Evolutionary conservation across 805 yeast species (phyloP).

Genomic region (Komagataella phaffii): DNA sequence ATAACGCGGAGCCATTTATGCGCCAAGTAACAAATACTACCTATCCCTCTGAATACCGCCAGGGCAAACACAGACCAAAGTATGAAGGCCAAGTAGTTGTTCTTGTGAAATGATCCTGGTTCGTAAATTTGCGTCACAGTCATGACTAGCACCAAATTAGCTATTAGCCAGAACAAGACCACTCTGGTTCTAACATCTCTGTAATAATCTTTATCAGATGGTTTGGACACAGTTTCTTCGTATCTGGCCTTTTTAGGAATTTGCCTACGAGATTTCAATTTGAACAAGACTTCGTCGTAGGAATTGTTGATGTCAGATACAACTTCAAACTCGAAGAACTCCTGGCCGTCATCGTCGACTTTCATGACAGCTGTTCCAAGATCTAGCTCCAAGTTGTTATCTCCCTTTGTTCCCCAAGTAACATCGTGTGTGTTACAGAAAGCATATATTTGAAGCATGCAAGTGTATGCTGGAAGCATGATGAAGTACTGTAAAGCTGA

Average conservation of each 20-base stretch:
- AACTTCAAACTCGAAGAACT: slow-evolving; percentile 70
- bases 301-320: slow-evolving; percentile 70
- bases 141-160: slow-evolving; percentile 73
- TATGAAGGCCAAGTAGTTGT: slow-evolving; percentile 71
- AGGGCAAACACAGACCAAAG: slow-evolving; percentile 87
- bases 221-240: slow-evolving; percentile 15
- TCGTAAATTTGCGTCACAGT: slow-evolving; percentile 74
- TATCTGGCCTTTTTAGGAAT: slow-evolving; percentile 37
- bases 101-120: slow-evolving; percentile 49
- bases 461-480: slow-evolving; percentile 82
- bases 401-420: slow-evolving; percentile 99
- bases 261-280: slow-evolving; percentile 57
- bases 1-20: slow-evolving; percentile 20
- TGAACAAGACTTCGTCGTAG: slow-evolving; percentile 61
- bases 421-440: slow-evolving; percentile 98
- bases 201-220: slow-evolving; percentile 71
- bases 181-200: slow-evolving; percentile 91
- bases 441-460: slow-evolving; percentile 89
- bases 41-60: slow-evolving; percentile 70
- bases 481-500: slow-evolving; percentile 81
- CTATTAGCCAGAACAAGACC: slow-evolving; percentile 87
- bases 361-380: slow-evolving; percentile 74
- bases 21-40: slow-evolving; percentile 60
- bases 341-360: slow-evolving; percentile 71
- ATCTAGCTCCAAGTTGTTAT: slow-evolving; percentile 54